Conservation (phyloP, 176 grass and related monocot species). For the Lolium rigidum region DNA sequence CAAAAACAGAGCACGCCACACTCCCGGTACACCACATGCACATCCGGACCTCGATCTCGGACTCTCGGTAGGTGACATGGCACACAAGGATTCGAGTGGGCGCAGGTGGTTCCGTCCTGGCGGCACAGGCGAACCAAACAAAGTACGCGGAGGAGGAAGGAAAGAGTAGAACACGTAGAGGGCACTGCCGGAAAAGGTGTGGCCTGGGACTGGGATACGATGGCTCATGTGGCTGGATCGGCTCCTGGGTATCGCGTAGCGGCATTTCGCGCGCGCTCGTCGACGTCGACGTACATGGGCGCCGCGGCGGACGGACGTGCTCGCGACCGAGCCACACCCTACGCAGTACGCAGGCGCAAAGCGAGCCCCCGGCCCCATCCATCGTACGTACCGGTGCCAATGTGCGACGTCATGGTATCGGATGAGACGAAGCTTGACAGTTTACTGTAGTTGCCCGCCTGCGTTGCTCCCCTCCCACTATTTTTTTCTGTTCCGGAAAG, state of each 20-base stretch:
- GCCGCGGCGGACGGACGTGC: conserved; percentile 45
- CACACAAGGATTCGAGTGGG: background rate
- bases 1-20: conserved; percentile 7
- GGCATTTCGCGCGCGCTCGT: conserved; percentile 30
- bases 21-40: background rate
- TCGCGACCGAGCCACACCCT: conserved; percentile 52
- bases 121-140: background rate
- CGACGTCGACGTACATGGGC: background rate
- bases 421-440: too few species aligned
- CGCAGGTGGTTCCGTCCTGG: background rate
- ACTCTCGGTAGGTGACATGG: conserved; percentile 41
- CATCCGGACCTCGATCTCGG: conserved; percentile 5
- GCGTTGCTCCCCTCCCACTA: too few species aligned
- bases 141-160: background rate
- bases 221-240: conserved; percentile 28
- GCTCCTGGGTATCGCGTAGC: conserved; percentile 35
- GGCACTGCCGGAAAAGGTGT: conserved; percentile 22
- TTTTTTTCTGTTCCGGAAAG: too few species aligned
- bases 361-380: background rate
- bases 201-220: conserved; percentile 26
- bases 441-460: too few species aligned
- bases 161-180: too few species aligned
- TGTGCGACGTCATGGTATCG: background rate
- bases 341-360: background rate
- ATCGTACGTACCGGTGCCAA: background rate